phyloP scores from a whole-genome alignment of 345 rosid genomes.

The Brassica rapa region DNA sequence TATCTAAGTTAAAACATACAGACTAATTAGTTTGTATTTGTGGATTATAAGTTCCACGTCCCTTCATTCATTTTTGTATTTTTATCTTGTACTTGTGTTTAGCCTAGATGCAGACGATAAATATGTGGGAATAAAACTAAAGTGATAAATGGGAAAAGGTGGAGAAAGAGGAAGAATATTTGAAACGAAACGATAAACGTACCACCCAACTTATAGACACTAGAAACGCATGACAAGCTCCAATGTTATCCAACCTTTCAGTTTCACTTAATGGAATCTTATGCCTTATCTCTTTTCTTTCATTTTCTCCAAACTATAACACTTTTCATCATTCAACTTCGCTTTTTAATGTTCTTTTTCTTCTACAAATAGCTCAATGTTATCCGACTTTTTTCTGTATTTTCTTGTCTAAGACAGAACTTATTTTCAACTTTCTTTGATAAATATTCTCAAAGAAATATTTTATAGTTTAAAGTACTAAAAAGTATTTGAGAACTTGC shows the following conservation, averaged over 20 bases:
- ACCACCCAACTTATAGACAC: conserved; percentile 37
- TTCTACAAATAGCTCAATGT: neutral
- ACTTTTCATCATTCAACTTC: conserved; percentile 23
- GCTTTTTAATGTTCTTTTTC: neutral
- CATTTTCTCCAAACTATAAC: conserved; percentile 3
- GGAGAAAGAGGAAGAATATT: conserved; percentile 28
- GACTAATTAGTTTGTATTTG: neutral
- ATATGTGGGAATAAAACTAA: conserved; percentile 10
- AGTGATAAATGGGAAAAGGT: conserved; percentile 19
- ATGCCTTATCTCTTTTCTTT: conserved; percentile 40
- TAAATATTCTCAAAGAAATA: neutral
- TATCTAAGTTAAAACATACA: too few relatives aligned
- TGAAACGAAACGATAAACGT: conserved; percentile 33
- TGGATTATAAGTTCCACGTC: neutral
- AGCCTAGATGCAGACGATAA: neutral
- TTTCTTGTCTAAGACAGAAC: conserved; percentile 1
- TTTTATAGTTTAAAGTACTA: conserved; percentile 10
- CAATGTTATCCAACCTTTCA: conserved; percentile 33
- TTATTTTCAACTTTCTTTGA: neutral
- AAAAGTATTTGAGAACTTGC: neutral
- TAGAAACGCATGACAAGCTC: conserved; percentile 40
- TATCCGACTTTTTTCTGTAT: neutral
- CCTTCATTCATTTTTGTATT: neutral
- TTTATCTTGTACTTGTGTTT: neutral
- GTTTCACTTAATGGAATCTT: conserved; percentile 43